A percentile compares a stretch with the other conserved stretches of the same genome.
These are phyloP conservation scores for Peribolospora kevripleyi DNA, from an alignment of 768 basidiomycete species.

Conservation along the genomic window DNA sequence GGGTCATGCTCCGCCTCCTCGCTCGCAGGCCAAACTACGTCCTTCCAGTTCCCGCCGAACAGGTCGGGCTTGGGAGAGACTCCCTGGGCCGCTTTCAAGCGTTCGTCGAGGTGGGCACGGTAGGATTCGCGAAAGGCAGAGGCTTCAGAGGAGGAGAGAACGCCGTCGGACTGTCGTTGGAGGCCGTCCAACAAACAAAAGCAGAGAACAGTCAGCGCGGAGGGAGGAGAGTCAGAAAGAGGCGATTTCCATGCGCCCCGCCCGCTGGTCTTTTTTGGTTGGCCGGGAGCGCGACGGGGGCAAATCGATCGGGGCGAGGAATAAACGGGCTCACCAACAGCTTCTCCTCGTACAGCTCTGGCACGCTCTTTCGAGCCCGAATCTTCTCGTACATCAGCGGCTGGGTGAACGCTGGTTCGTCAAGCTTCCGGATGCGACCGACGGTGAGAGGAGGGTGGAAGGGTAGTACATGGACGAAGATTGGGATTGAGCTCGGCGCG, in stretches of 20 bases:
- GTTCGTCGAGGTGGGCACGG: slow-evolving; percentile 37
- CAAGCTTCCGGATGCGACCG: slow-evolving; percentile 30
- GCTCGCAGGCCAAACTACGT: slow-evolving; percentile 37
- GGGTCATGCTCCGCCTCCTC: slow-evolving; percentile 31
- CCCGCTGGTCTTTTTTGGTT: no score
- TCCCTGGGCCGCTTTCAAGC: slow-evolving; percentile 29
- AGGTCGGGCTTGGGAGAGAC: slow-evolving; percentile 32
- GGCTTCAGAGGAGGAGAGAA: slow-evolving; percentile 31
- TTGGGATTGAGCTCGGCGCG: neutral
- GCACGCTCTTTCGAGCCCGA: slow-evolving; percentile 46
- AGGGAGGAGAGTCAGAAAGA: neutral
- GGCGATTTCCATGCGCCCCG: no score
- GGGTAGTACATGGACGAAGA: neutral
- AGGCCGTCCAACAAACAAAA: slow-evolving; percentile 4
- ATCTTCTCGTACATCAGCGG: slow-evolving; percentile 83
- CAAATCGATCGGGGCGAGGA: neutral
- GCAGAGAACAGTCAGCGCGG: neutral
- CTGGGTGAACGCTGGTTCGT: slow-evolving; percentile 63
- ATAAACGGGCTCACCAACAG: slow-evolving; percentile 33
- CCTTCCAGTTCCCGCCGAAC: slow-evolving; percentile 42
- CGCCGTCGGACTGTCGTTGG: slow-evolving; percentile 25
- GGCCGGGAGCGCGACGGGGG: no score
- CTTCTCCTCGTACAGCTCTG: slow-evolving; percentile 54
- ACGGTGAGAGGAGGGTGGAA: neutral
- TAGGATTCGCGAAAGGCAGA: slow-evolving; percentile 31